A percentile compares a stretch with the other conserved stretches of the same genome.
Evolutionary conservation across 2,329 filamentous ascomycete species (phyloP).

Genomic region (Zasmidium citrigriseum): DNA sequence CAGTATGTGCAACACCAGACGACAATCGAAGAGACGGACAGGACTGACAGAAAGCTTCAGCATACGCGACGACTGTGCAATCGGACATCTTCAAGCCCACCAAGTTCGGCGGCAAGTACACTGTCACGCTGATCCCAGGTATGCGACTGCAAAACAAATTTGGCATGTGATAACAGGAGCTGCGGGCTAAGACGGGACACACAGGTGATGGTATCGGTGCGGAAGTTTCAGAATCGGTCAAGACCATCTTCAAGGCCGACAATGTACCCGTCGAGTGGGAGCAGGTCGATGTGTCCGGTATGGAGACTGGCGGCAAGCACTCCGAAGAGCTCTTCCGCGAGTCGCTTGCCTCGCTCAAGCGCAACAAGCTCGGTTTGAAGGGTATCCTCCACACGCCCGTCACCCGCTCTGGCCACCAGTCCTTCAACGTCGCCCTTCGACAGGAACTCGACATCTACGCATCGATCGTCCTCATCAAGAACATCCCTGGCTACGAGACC

Average conservation of each 20-base stretch:
- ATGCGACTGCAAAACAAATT: conserved; percentile 37
- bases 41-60: conserved; percentile 36
- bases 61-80: conserved; percentile 80
- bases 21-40: conserved; percentile 16
- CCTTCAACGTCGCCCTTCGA: conserved; percentile 98
- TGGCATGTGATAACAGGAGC: conserved; percentile 22
- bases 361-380: conserved; percentile 99
- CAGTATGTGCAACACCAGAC: conserved; percentile 47
- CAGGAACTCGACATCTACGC: conserved; percentile 99
- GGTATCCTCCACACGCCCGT: conserved; percentile 98
- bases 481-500: conserved; percentile 97
- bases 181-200: conserved; percentile 12
- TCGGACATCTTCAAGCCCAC: conserved; percentile 98
- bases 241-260: conserved; percentile 99
- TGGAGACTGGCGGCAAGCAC: conserved; percentile 81
- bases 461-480: conserved; percentile 97
- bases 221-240: conserved; percentile 96
- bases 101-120: conserved; percentile 99
- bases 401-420: conserved; percentile 94
- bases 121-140: conserved; percentile 95
- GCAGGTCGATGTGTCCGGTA: conserved; percentile 91
- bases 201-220: conserved; percentile 90
- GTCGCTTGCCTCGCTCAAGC: conserved; percentile 89
- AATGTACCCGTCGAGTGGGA: conserved; percentile 99
- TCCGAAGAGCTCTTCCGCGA: conserved; percentile 95